A percentile compares a stretch with the other conserved stretches of the same genome.
phyloP scores from a whole-genome alignment of 805 yeast genomes.

The Metschnikowia arizonensis region DNA sequence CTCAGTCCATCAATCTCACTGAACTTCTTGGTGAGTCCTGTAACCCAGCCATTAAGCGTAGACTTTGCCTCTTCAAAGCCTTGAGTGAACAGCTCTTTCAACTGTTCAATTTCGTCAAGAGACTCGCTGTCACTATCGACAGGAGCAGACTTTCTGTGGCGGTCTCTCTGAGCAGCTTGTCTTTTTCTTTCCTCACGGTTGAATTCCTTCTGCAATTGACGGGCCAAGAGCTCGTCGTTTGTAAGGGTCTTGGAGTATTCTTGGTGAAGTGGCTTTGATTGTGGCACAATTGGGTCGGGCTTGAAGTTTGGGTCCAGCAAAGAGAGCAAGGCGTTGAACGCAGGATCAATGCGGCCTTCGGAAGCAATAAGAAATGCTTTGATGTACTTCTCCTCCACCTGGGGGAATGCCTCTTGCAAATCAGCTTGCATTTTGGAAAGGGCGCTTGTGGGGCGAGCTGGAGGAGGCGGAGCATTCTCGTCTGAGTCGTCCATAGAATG shows the following conservation, averaged over 20 bases:
- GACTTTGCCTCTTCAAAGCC: slow-evolving; percentile 79
- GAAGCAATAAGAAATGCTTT: slow-evolving; percentile 84
- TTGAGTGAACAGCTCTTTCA: slow-evolving; percentile 63
- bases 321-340: slow-evolving; percentile 82
- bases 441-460: slow-evolving; percentile 61
- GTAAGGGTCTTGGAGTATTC: slow-evolving; percentile 27
- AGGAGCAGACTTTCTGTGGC: slow-evolving; percentile 17
- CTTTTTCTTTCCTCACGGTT: slow-evolving; percentile 39
- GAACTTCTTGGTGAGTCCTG: slow-evolving; percentile 55
- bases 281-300: slow-evolving; percentile 42
- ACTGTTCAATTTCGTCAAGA: slow-evolving; percentile 59
- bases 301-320: slow-evolving; percentile 67
- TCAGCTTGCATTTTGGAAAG: slow-evolving; percentile 51
- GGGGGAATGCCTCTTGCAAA: slow-evolving; percentile 83
- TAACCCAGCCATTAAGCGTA: slow-evolving; percentile 75
- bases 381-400: slow-evolving; percentile 62
- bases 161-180: slow-evolving; percentile 19
- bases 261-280: slow-evolving; percentile 4
- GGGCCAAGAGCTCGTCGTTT: slow-evolving; percentile 81
- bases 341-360: slow-evolving; percentile 72
- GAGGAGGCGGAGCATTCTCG: slow-evolving; percentile 33
- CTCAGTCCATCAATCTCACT: slow-evolving; percentile 10
- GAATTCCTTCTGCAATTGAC: slow-evolving; percentile 68
- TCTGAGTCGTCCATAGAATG: background rate
- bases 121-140: slow-evolving; percentile 31